Conservation (phyloP, 768 basidiomycete genomes). For the Leccinum pellstonianum region DNA sequence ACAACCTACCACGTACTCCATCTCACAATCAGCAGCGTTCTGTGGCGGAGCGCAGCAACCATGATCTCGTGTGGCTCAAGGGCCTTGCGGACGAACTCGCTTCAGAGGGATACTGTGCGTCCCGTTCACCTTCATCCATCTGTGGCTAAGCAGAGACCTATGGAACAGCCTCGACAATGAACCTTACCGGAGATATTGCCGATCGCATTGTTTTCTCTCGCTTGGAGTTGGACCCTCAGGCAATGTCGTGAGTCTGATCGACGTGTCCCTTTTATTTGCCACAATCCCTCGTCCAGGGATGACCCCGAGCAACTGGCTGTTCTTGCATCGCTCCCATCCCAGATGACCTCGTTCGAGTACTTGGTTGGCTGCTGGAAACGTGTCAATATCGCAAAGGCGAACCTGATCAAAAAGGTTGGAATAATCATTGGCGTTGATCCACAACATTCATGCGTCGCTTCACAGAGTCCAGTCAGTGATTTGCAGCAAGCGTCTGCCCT, state of each 20-base stretch:
- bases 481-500: conserved; percentile 56
- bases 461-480: conserved; percentile 54
- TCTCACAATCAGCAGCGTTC: conserved; percentile 43
- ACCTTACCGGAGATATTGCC: conserved; percentile 54
- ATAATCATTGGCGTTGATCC: neutral
- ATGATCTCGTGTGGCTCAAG: conserved; percentile 84
- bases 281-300: conserved; percentile 42
- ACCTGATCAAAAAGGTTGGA: conserved; percentile 62
- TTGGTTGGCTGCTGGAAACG: conserved; percentile 92
- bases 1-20: neutral
- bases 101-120: conserved; percentile 52
- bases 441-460: conserved; percentile 36
- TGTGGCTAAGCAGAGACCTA: conserved; percentile 1
- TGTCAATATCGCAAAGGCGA: conserved; percentile 53
- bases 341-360: conserved; percentile 87
- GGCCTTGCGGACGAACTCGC: conserved; percentile 63
- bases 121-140: neutral
- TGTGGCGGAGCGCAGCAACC: conserved; percentile 57
- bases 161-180: conserved; percentile 36
- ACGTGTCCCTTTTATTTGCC: neutral
- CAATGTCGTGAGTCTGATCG: conserved; percentile 57
- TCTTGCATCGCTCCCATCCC: conserved; percentile 69
- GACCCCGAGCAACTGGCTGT: conserved; percentile 75
- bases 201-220: conserved; percentile 84
- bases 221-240: conserved; percentile 73